phyloP scores from a whole-genome alignment of 2,329 filamentous ascomycete species.

The Colletotrichum sp. region DNA sequence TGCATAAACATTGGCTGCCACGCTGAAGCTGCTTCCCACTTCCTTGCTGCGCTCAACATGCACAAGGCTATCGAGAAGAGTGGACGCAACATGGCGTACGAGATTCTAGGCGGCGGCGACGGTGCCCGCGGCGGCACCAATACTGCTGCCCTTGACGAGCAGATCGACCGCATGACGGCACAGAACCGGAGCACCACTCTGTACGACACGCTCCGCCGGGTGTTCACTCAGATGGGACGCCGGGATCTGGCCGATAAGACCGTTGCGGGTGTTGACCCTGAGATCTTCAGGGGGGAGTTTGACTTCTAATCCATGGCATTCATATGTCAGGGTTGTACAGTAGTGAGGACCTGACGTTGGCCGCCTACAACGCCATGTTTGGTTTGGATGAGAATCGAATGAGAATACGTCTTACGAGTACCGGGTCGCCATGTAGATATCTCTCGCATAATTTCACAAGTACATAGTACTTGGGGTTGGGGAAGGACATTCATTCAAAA shows the following conservation, averaged over 20 bases:
- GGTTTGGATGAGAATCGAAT: neutral
- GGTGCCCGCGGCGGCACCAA: slow-evolving; percentile 37
- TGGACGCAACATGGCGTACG: slow-evolving; percentile 80
- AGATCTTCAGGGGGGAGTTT: slow-evolving; percentile 87
- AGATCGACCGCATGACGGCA: slow-evolving; percentile 85
- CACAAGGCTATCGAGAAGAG: slow-evolving; percentile 91
- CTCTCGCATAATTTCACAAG: neutral
- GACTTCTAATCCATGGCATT: slow-evolving; percentile 66
- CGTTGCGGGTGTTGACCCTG: slow-evolving; percentile 87
- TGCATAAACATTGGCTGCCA: slow-evolving; percentile 98
- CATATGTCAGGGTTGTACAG: neutral
- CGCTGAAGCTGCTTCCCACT: slow-evolving; percentile 89
- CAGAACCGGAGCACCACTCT: slow-evolving; percentile 98
- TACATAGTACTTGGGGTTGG: neutral
- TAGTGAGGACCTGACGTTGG: neutral
- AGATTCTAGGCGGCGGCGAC: slow-evolving; percentile 70
- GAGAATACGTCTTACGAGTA: neutral
- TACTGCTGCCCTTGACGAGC: slow-evolving; percentile 65
- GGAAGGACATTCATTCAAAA: neutral
- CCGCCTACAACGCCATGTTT: neutral
- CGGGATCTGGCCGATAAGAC: slow-evolving; percentile 89
- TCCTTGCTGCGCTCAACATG: slow-evolving; percentile 92
- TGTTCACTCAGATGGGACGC: slow-evolving; percentile 96
- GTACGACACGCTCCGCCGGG: slow-evolving; percentile 90
- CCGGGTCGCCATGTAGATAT: neutral